Conservation (phyloP, 163 green algal genomes). For the Volvox carteri region DNA sequence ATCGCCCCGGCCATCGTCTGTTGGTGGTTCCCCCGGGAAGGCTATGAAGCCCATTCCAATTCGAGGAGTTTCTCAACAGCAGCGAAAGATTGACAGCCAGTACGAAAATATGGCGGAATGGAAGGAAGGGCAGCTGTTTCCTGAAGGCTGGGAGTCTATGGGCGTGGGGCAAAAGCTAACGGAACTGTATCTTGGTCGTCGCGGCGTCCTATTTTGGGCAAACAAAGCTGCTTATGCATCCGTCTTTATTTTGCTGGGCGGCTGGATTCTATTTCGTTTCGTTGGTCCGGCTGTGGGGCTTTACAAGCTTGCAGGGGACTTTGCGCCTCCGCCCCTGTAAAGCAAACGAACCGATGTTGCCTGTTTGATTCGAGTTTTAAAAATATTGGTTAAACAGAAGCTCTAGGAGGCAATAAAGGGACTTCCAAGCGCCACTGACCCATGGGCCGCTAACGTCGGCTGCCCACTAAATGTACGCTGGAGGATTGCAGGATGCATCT, state of each 20-base stretch:
- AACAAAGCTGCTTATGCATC: conserved; percentile 75
- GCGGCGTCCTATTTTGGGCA: conserved; percentile 84
- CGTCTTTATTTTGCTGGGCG: conserved; percentile 70
- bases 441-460: too few species aligned
- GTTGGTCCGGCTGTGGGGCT: conserved; percentile 82
- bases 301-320: conserved; percentile 80
- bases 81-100: conserved; percentile 28
- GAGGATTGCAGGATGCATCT: too few species aligned
- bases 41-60: conserved; percentile 15
- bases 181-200: conserved; percentile 82
- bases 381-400: too few species aligned
- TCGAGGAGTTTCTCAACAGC: conserved; percentile 4
- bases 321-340: conserved; percentile 46
- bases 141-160: conserved; percentile 85
- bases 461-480: too few species aligned
- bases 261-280: conserved; percentile 91
- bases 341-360: too few species aligned
- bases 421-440: too few species aligned
- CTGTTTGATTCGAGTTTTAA: too few species aligned
- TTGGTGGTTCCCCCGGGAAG: background rate
- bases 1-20: background rate
- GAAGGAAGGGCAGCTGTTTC: conserved; percentile 83
- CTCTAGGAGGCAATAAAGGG: too few species aligned
- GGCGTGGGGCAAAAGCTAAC: conserved; percentile 60
- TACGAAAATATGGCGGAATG: conserved; percentile 67